phyloP scores from a whole-genome alignment of 306 rosid species.

The Mucuna pruriens region DNA sequence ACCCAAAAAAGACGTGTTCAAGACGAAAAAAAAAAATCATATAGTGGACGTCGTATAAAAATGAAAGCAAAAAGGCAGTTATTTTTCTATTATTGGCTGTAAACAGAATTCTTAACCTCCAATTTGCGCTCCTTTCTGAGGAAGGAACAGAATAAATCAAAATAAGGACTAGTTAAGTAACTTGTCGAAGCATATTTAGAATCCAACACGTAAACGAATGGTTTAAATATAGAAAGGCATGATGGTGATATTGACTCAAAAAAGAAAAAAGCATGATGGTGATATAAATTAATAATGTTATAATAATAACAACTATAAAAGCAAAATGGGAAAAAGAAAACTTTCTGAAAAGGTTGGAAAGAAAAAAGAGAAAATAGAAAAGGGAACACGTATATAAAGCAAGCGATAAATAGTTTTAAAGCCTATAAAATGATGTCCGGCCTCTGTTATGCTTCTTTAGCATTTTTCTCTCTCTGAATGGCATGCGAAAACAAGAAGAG shows the following conservation, averaged over 20 bases:
- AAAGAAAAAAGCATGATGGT: slow-evolving; percentile 27
- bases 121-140: neutral
- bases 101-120: neutral
- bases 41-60: neutral
- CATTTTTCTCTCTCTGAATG: slow-evolving; percentile 14
- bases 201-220: slow-evolving; percentile 46
- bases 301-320: neutral
- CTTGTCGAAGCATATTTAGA: slow-evolving; percentile 29
- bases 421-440: neutral
- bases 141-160: neutral
- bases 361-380: neutral
- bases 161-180: slow-evolving; percentile 36
- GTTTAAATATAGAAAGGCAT: slow-evolving; percentile 37
- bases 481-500: slow-evolving; percentile 1
- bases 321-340: neutral
- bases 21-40: neutral
- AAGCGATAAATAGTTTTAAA: neutral
- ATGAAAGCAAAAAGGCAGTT: neutral
- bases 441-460: neutral
- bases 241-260: neutral
- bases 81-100: neutral
- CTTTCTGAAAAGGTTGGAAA: neutral
- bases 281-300: slow-evolving; percentile 15
- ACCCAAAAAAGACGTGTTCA: neutral
- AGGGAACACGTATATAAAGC: neutral